Percentiles rank a stretch among this genome's conserved stretches.
Evolutionary conservation across 2,329 filamentous ascomycete species (phyloP).

Genomic region (Cadophora sp.): DNA sequence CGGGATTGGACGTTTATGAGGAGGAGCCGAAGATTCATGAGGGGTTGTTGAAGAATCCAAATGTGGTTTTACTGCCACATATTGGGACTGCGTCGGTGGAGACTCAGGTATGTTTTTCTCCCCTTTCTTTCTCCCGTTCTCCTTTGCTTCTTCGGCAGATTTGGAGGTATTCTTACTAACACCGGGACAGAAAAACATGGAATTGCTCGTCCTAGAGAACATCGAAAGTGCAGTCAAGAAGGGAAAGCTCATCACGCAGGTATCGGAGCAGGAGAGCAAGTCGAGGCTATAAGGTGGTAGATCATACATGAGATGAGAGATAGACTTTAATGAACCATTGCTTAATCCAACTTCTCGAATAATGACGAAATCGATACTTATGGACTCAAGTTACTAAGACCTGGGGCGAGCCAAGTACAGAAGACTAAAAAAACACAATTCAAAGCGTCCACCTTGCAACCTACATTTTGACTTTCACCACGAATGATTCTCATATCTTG

Average conservation of each 20-base stretch:
- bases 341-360: background rate
- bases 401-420: too few relatives aligned
- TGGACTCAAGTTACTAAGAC: too few relatives aligned
- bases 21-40: constrained; percentile 78
- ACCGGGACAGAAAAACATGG: constrained; percentile 63
- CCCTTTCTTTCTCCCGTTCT: background rate
- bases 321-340: background rate
- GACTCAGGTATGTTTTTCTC: constrained; percentile 43
- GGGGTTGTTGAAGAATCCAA: constrained; percentile 72
- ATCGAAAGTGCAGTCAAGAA: constrained; percentile 65
- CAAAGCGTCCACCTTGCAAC: too few relatives aligned
- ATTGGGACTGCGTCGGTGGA: constrained; percentile 83
- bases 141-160: background rate
- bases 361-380: too few relatives aligned
- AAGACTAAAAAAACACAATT: too few relatives aligned
- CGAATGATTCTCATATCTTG: too few relatives aligned
- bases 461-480: too few relatives aligned
- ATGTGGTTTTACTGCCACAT: constrained; percentile 78
- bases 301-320: background rate
- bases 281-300: constrained; percentile 18
- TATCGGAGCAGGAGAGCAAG: constrained; percentile 67
- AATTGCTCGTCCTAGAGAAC: constrained; percentile 77
- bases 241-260: constrained; percentile 67
- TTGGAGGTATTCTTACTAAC: constrained; percentile 12
- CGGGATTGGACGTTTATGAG: constrained; percentile 82